Evolutionary conservation across 2,329 filamentous ascomycete genomes (phyloP), one percentile per base, ranked within the genome.

Genomic region (Trichoderma cornu-damae): DNA sequence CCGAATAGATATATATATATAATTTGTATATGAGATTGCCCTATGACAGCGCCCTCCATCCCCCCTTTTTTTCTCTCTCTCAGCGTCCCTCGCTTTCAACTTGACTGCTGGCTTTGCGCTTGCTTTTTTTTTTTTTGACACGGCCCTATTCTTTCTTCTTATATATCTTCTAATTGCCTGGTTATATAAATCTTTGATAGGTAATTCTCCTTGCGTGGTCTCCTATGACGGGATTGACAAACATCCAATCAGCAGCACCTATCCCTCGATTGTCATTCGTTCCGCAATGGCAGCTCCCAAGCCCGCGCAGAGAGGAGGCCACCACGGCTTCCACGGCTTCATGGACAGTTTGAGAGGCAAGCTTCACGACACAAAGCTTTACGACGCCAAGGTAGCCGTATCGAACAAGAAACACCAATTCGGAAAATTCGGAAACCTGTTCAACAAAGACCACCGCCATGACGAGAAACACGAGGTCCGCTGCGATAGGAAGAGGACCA

Each of bases 371-470:
- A 77, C 77, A 1, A 78, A 79, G 62, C 69, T 86, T 0, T 77
- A 82, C 61, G 80, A 84, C 61, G 73, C 77, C 61, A 86, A 85
- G 66, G 71, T 84, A 54, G 72, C 73, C 38, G 67, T 86, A 32
- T 77, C 77, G 52, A 79, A 86, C 65, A 79, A 82, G 65, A 86
- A 86, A 55, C 69, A 85, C 62, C 76, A 84, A 59, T 77, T 86
- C 64, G 84, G 84, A 53, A 87, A 87, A 67, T 72, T 86, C 49
- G 80, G 72, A 38, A 87, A 87, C 63, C 63, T 87, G 80, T 82
- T 96, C 74, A 97, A 96, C 67, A 78, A 81, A 22, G 89, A 95
- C 62, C 93, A 97, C 71, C 88, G 93, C 55, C 93, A 96, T 69
- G 93, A 96, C 69, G 93, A 97, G 72, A 87, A 87, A 63, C 92